phyloP scores from a whole-genome alignment of 768 basidiomycete genomes.

The Serendipita sp. region DNA sequence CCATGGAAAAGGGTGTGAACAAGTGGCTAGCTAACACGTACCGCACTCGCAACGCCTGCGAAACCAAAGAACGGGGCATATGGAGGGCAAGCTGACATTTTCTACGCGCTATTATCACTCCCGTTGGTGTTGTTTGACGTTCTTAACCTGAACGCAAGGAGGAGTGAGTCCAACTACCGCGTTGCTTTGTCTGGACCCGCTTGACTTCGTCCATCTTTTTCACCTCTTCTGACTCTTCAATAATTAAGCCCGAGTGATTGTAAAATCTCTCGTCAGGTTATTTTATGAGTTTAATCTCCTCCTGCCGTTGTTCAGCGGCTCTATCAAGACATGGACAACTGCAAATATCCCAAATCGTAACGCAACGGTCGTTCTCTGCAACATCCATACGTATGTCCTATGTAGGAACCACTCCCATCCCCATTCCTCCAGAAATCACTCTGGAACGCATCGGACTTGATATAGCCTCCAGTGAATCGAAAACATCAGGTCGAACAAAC shows the following conservation, averaged over 20 bases:
- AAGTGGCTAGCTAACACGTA: slow-evolving; percentile 25
- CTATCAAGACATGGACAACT: background rate
- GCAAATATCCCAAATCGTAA: background rate
- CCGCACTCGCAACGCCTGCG: slow-evolving; percentile 86
- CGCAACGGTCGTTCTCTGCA: background rate
- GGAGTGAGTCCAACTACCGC: background rate
- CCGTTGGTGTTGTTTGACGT: background rate
- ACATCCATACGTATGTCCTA: background rate
- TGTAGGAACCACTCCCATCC: background rate
- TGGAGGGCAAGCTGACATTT: slow-evolving; percentile 48
- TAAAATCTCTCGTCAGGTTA: background rate
- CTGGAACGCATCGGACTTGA: background rate
- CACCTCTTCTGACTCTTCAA: too few relatives aligned
- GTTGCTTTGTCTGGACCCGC: background rate
- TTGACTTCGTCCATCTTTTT: too few relatives aligned
- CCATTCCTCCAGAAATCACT: background rate
- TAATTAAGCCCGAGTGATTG: background rate
- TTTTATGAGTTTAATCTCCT: background rate
- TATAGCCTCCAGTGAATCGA: background rate
- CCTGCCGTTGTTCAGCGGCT: background rate
- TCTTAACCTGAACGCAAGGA: background rate
- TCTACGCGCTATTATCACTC: background rate
- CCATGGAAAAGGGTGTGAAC: background rate
- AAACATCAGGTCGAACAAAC: background rate
- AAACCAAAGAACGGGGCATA: slow-evolving; percentile 98